A percentile compares a stretch with the other conserved stretches of the same genome.
Evolutionary conservation across 305 asterid species (phyloP).

Genomic region (Fraxinus sp.): DNA sequence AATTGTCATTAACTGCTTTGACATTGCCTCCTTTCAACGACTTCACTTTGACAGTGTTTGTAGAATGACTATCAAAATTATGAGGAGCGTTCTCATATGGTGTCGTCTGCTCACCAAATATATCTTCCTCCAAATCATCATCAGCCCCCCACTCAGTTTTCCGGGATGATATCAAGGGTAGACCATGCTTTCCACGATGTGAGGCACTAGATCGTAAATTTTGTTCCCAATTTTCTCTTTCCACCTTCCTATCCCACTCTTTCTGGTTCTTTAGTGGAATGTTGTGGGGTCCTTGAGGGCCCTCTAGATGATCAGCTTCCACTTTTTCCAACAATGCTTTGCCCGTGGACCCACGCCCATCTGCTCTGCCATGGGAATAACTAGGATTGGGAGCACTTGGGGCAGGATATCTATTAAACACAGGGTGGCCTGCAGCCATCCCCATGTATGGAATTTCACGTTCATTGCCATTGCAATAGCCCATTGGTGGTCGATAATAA

Average conservation of each 20-base stretch:
- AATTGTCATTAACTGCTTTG: conserved; percentile 42
- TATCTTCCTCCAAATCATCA: conserved; percentile 54
- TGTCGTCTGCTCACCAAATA: conserved; percentile 35
- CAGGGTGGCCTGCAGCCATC: conserved; percentile 57
- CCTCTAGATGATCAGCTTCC: conserved; percentile 50
- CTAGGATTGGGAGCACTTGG: conserved; percentile 51
- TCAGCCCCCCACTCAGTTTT: conserved; percentile 91
- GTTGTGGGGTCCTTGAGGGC: conserved; percentile 48
- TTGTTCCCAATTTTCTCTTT: conserved; percentile 47
- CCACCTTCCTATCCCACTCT: conserved; percentile 58
- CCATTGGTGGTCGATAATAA: conserved; percentile 88
- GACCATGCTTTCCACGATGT: conserved; percentile 40
- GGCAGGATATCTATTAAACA: conserved; percentile 60
- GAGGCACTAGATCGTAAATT: conserved; percentile 32
- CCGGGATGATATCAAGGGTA: conserved; percentile 35
- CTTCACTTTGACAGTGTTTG: conserved; percentile 38
- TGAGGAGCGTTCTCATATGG: conserved; percentile 37
- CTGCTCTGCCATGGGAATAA: conserved; percentile 54
- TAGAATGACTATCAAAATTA: conserved; percentile 36
- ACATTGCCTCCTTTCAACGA: conserved; percentile 39
- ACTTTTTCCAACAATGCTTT: conserved; percentile 44
- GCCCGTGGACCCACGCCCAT: conserved; percentile 45
- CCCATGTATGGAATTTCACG: conserved; percentile 81
- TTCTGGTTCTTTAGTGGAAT: conserved; percentile 47
- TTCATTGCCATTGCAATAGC: conserved; percentile 60